Evolutionary conservation across 73 alveolate genomes (phyloP), one percentile per base, ranked within the genome.

Genomic region (Paraurostyla sp.): DNA sequence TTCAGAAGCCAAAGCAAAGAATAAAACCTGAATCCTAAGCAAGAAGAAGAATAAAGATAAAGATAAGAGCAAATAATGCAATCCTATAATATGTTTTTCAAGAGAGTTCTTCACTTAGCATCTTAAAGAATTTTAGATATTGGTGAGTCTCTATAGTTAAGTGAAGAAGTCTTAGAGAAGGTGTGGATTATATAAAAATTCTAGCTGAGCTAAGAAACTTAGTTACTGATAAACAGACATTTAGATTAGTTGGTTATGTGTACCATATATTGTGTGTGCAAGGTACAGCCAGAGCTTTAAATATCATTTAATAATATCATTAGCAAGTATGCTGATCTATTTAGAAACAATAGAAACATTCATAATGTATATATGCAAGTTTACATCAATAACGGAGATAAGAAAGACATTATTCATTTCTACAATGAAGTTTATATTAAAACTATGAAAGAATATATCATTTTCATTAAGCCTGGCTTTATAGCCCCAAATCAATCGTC

Each of bases 181-280:
- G 43, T 76, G 11, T 93, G 97, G 94, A 65, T 48, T 32, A 76
- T 90, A 4, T 90, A 90, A 95, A 93, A 93, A 58, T 23, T 48
- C 60, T 87, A 76, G 7, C 88, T 93, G 13, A 49, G 91, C 18
- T 54, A 27, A 30, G 94, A 93, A 76, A 81, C 94, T 7, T 41
- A 73, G 27, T 36, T 93, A 35, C 83, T 93, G 36, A 56, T 75
- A 40, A 71, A 90, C 71, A 71, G 97, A 49, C 95, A 90, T 46
- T 76, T 90, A 0, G 97, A 93, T 59, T 80, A 90, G 38, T 60
- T 93, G 1, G 87, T 93, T 25, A 83, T 93, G 81, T 93, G 97
- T 75, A 60, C 97, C 1, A 71, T 93, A 0, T 93, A 81, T 63
- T 94, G 92, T 11, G 95, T 93, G 7, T 93, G 97, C 63, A 93